These are phyloP conservation scores for Onygena corvina DNA, from an alignment of 2,329 filamentous ascomycete genomes.

Conservation along the genomic window DNA sequence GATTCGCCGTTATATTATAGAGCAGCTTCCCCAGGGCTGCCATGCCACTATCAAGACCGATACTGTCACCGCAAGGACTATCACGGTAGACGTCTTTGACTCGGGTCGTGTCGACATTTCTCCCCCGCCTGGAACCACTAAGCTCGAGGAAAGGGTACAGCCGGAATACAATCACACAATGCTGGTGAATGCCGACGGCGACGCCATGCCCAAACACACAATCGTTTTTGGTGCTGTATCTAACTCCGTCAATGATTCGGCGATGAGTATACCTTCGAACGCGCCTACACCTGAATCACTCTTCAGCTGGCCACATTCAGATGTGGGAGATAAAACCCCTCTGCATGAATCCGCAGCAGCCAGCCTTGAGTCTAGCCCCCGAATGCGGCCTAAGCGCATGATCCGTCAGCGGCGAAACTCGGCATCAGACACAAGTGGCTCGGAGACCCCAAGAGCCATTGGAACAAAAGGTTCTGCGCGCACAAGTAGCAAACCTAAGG, in stretches of 20 bases:
- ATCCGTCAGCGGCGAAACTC: constrained; percentile 8
- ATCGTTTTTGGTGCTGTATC: constrained; percentile 36
- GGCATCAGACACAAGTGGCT: constrained; percentile 17
- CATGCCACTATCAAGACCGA: constrained; percentile 35
- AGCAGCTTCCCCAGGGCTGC: constrained; percentile 32
- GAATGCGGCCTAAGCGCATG: not conserved
- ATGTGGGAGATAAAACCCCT: not conserved
- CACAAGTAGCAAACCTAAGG: constrained; percentile 17
- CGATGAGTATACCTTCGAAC: constrained; percentile 19
- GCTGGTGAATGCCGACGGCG: constrained; percentile 6
- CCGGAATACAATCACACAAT: constrained; percentile 25
- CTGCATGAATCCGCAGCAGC: not conserved
- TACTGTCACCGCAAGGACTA: constrained; percentile 34
- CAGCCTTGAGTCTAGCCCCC: not conserved
- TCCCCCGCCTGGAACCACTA: constrained; percentile 35
- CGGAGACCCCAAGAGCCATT: constrained; percentile 18
- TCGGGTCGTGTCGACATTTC: constrained; percentile 32
- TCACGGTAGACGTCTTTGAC: constrained; percentile 38
- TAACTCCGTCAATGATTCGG: constrained; percentile 29
- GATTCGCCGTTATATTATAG: constrained; percentile 37
- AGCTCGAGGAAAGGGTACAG: constrained; percentile 37
- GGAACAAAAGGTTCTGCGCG: not conserved
- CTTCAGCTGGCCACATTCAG: not conserved
- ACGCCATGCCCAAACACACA: constrained; percentile 30
- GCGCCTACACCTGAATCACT: not conserved